These are phyloP conservation scores for Marasmius tenuissimus DNA, from an alignment of 1,284 basidiomycete genomes.

Conservation along the genomic window DNA sequence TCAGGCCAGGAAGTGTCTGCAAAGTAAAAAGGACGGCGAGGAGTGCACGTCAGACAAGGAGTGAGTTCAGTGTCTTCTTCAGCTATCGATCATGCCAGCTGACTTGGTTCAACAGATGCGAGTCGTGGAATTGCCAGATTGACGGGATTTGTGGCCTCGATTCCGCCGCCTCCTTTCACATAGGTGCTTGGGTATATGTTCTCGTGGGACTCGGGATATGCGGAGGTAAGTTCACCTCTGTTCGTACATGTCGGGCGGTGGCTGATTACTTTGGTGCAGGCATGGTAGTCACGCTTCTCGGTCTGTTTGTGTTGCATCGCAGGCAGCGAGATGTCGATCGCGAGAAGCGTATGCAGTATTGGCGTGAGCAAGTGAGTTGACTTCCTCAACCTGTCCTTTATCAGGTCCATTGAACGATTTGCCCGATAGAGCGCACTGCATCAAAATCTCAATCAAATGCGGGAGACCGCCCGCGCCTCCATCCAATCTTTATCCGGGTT, in stretches of 20 bases:
- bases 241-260: background rate
- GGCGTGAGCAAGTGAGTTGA: slow-evolving; percentile 74
- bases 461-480: slow-evolving; percentile 66
- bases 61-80: slow-evolving; percentile 37
- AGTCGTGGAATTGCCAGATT: slow-evolving; percentile 73
- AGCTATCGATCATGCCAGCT: slow-evolving; percentile 6
- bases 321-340: slow-evolving; percentile 73
- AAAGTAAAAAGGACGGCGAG: slow-evolving; percentile 53
- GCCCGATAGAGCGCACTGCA: slow-evolving; percentile 66
- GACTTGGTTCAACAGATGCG: slow-evolving; percentile 48
- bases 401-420: background rate
- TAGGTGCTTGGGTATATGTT: slow-evolving; percentile 70
- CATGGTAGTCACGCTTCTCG: slow-evolving; percentile 67
- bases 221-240: slow-evolving; percentile 45
- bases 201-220: slow-evolving; percentile 75
- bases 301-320: slow-evolving; percentile 70
- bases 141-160: slow-evolving; percentile 60
- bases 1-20: slow-evolving; percentile 54
- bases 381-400: background rate
- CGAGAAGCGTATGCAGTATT: slow-evolving; percentile 82
- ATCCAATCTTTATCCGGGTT: slow-evolving; percentile 51
- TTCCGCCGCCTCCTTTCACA: slow-evolving; percentile 62
- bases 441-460: slow-evolving; percentile 76
- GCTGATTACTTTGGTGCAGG: slow-evolving; percentile 38
- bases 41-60: slow-evolving; percentile 80